Evolutionary conservation across 176 grass and related monocot genomes (phyloP), one percentile per base, ranked within the genome.

Genomic region (Oryza rufipogon): DNA sequence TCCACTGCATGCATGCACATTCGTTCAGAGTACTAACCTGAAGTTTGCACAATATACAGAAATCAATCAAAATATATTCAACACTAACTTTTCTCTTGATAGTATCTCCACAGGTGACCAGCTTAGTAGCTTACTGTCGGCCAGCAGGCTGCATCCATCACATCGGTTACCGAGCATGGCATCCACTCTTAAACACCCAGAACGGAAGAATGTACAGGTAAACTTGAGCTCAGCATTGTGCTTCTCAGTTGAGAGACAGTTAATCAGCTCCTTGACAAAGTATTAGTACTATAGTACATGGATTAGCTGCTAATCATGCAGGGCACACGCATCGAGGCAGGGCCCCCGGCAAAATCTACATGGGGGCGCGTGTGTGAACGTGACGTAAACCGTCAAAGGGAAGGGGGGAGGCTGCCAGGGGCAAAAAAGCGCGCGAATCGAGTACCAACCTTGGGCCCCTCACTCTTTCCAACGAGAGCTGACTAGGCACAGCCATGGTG

Each of bases 291-390:
- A 51, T 54, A 72, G 39, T 76, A 56, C 83, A 82, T 84, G 70
- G 3, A 84, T 84, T 87, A 84, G 70, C 64, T 54, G 76, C 49
- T 90, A 79, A 83, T 80, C 79, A 73, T 71, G 85, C 75, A 74
- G 85, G 85, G 81, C 85, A 77, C 85, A 45, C 25, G 0, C 44
- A 70, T 80, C 81, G 65, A 84, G 75, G 89, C 73, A 70, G 76
- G 64, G 0, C 39, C 81, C 47, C 79, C 44, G 71, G 87, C 87
- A 88, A 96, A 84, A 96, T 96, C 94, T 86, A 91, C 88, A 89
- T 96, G 46, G 91, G 80, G 91, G 73, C 20, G 80, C 91, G 94
- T 89, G 91, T 91, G 82, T 96, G 94, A 96, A 96, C 94, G 91
- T 96, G 94, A 89, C 91, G 73, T 93, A 88, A 93, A 95, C 86